phyloP scores from a whole-genome alignment of 495 filamentous ascomycete genomes.

The Parathielavia appendiculata region DNA sequence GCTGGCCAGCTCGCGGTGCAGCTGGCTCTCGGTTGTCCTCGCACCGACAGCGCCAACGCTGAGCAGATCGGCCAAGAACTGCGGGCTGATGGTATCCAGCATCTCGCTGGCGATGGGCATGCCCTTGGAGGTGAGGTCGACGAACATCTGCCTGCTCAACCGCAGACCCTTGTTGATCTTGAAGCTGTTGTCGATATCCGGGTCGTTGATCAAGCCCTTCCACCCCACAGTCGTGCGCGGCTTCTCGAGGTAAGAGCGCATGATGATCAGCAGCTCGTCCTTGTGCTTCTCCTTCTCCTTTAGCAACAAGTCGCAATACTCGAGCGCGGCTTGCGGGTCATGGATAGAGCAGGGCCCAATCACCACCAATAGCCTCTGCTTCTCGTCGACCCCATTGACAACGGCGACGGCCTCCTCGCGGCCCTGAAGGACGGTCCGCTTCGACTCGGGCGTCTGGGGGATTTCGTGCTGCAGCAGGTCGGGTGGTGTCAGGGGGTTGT shows the following conservation, averaged over 20 bases:
- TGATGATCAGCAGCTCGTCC: conserved; percentile 86
- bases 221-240: conserved; percentile 97
- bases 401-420: conserved; percentile 78
- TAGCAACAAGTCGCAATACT: conserved; percentile 84
- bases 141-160: conserved; percentile 82
- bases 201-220: conserved; percentile 99
- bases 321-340: conserved; percentile 84
- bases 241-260: conserved; percentile 99
- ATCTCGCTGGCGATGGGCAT: conserved; percentile 99
- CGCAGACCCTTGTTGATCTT: conserved; percentile 97
- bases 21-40: conserved; percentile 89
- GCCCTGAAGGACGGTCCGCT: conserved; percentile 69
- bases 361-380: conserved; percentile 78
- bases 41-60: conserved; percentile 92
- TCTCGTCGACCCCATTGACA: conserved; percentile 71
- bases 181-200: conserved; percentile 97
- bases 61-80: conserved; percentile 93
- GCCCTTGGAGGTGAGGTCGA: conserved; percentile 86
- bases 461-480: conserved; percentile 96
- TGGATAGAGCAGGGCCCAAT: conserved; percentile 97
- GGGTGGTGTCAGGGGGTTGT: conserved; percentile 91
- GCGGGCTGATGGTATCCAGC: conserved; percentile 97
- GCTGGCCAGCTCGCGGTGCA: conserved; percentile 91
- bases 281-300: conserved; percentile 83
- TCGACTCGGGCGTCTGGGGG: conserved; percentile 68